Percentiles rank a stretch among this genome's conserved stretches.
phyloP scores from a whole-genome alignment of 371 early-diverging fungal species.

The Gilbertella persicaria region DNA sequence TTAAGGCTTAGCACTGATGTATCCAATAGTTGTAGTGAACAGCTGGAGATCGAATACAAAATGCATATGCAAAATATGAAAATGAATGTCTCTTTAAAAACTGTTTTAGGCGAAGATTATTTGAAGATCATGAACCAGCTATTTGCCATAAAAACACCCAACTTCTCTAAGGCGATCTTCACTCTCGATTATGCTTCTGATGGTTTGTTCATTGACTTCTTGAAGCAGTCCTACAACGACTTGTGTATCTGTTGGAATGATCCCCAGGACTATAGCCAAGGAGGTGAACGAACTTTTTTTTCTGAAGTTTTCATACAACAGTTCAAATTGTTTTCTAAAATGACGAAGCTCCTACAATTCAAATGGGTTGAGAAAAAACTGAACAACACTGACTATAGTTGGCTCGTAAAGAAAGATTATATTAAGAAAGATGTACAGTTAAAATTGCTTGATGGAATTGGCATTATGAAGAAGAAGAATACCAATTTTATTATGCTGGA shows the following conservation, averaged over 20 bases:
- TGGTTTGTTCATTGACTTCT: background rate
- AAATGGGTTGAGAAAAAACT: conserved; percentile 7
- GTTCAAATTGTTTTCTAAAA: conserved; percentile 5
- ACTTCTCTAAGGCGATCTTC: conserved; percentile 2
- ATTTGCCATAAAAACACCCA: background rate
- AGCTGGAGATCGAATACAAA: conserved; percentile 4
- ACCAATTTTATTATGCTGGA: conserved; percentile 2
- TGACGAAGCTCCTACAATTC: conserved; percentile 6
- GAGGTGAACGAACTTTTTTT: conserved; percentile 8
- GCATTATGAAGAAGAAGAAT: conserved; percentile 10
- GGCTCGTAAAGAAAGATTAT: conserved; percentile 6
- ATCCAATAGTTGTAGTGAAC: background rate
- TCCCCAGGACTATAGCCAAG: background rate
- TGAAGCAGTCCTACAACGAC: conserved; percentile 9
- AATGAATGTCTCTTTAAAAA: background rate
- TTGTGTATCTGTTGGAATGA: conserved; percentile 3
- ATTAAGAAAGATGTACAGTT: conserved; percentile 9
- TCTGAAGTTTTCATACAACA: conserved; percentile 5
- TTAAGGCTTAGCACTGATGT: background rate
- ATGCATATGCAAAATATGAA: background rate
- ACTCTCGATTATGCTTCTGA: background rate
- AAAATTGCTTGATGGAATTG: conserved; percentile 4
- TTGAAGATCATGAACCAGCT: background rate
- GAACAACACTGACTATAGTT: conserved; percentile 1
- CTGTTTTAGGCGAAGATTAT: background rate